Base-by-base conservation (phyloP, 306 rosid species). In the Cucumis hystrix region DNA sequence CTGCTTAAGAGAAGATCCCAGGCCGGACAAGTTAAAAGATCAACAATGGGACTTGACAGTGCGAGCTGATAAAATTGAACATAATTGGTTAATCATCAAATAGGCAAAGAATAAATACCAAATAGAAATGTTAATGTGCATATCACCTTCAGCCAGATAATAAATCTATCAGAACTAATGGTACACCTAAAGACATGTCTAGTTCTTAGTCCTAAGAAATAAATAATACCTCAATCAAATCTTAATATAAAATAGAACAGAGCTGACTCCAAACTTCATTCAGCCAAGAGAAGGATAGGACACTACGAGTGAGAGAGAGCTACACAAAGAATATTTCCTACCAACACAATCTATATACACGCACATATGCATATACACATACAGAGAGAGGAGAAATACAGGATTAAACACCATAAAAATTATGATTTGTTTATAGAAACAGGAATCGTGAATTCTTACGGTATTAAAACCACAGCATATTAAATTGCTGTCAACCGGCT, bases 1-100 rank as follows among this genome's bases (percentile, higher is more conserved):
- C 98, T 85, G 59, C 85, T 85, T 51, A 90, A 86, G 25, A 94
- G 85, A 85, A 75, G 82, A 80, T 82, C 68, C 98, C 97, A 94
- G 40, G 87, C 87, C 23, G 90, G 65, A 83, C 83, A 67, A 75
- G 87, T 83, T 67, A 94, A 79, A 75, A 89, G 87, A 78, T 88
- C 89, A 81, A 87, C 79, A 43, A 66, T 71, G 58, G 82, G 74
- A 82, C 89, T 89, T 43, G 88, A 84, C 79, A 80, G 66, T 41
- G 79, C 79, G 33, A 21, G 45, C 98, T 92, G 89, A 43, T 33
- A 33, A 33, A 33, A 33, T 33, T 56, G 57, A 60, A 87, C 72
- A 84, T 18, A 56, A 54, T 81, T 58, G 17, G 68, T 75, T 43
- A 63, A 62, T 47, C 40, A 14, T 71, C 23, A 71, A 13, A 13